phyloP scores from a whole-genome alignment of 2,329 filamentous ascomycete genomes.

The Whalleya microplaca region DNA sequence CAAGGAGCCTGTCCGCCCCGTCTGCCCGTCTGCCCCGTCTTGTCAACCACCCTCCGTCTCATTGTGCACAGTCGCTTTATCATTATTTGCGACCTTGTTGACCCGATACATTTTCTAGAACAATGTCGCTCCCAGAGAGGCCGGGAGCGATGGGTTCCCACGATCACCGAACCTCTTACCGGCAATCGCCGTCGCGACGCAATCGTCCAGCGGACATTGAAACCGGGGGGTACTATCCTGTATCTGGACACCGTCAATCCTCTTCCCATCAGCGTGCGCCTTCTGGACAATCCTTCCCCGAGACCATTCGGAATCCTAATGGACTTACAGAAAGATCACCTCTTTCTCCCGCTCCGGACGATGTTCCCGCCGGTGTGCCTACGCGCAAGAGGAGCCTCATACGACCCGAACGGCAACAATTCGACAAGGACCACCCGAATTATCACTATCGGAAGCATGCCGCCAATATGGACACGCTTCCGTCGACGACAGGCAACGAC shows the following conservation, averaged over 20 bases:
- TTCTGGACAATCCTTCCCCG: conserved; percentile 62
- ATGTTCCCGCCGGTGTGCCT: conserved; percentile 35
- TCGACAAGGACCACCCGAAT: conserved; percentile 87
- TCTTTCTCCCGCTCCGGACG: conserved; percentile 53
- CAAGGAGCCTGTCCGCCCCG: conserved; percentile 3
- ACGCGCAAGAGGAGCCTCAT: conserved; percentile 84
- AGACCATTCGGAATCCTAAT: conserved; percentile 60
- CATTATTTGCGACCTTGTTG: conserved; percentile 11
- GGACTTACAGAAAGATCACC: conserved; percentile 58
- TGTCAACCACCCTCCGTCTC: conserved; percentile 1
- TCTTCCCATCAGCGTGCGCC: conserved; percentile 58
- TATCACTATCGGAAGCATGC: conserved; percentile 97
- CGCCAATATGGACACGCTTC: conserved; percentile 85
- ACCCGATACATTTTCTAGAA: conserved; percentile 38
- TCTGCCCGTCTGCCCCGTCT: no score
- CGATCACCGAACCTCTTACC: conserved; percentile 66
- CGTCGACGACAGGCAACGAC: conserved; percentile 91
- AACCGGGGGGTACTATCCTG: conserved; percentile 56
- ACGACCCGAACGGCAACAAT: conserved; percentile 82
- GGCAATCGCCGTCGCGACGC: conserved; percentile 70
- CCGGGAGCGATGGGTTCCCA: conserved; percentile 64
- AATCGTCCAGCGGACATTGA: conserved; percentile 72
- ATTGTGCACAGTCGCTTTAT: conserved; percentile 14
- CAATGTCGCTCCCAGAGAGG: conserved; percentile 66
- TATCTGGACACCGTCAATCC: conserved; percentile 42